Conservation (phyloP, 2,329 filamentous ascomycete species). For the Pseudogymnoascus sp. region DNA sequence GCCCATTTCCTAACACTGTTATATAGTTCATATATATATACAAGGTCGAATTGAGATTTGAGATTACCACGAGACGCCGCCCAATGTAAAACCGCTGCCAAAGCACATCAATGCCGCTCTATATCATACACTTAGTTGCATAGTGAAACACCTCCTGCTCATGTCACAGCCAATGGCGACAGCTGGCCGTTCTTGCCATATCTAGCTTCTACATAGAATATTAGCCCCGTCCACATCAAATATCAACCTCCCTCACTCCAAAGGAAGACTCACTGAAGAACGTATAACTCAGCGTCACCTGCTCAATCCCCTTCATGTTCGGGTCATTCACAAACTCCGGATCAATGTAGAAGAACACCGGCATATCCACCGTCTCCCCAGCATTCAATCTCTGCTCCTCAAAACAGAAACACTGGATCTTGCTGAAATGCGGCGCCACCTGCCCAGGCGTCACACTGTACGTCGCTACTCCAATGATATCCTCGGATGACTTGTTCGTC, state of each 20-base stretch:
- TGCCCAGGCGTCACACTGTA: slow-evolving; percentile 96
- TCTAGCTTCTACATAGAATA: slow-evolving; percentile 56
- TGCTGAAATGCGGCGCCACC: slow-evolving; percentile 95
- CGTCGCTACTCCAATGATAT: slow-evolving; percentile 96
- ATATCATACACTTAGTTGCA: slow-evolving; percentile 11
- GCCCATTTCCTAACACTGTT: not conserved
- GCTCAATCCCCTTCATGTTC: slow-evolving; percentile 89
- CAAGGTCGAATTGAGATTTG: slow-evolving; percentile 4
- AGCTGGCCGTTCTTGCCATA: slow-evolving; percentile 76
- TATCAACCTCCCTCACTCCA: not conserved
- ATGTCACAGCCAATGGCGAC: slow-evolving; percentile 21
- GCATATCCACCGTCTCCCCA: slow-evolving; percentile 98
- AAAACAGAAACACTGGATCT: slow-evolving; percentile 99
- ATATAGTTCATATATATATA: not conserved
- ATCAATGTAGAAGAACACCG: slow-evolving; percentile 98
- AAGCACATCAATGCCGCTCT: not conserved
- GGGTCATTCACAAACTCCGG: slow-evolving; percentile 88
- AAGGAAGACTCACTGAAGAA: slow-evolving; percentile 78
- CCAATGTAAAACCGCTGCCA: slow-evolving; percentile 9
- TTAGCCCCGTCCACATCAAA: slow-evolving; percentile 30
- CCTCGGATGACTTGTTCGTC: slow-evolving; percentile 79
- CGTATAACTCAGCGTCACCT: slow-evolving; percentile 91
- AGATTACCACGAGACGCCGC: slow-evolving; percentile 21
- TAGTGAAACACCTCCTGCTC: not conserved
- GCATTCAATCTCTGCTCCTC: slow-evolving; percentile 88